Base-by-base conservation (phyloP, 1,284 basidiomycete genomes). In the Flammula alnicola region DNA sequence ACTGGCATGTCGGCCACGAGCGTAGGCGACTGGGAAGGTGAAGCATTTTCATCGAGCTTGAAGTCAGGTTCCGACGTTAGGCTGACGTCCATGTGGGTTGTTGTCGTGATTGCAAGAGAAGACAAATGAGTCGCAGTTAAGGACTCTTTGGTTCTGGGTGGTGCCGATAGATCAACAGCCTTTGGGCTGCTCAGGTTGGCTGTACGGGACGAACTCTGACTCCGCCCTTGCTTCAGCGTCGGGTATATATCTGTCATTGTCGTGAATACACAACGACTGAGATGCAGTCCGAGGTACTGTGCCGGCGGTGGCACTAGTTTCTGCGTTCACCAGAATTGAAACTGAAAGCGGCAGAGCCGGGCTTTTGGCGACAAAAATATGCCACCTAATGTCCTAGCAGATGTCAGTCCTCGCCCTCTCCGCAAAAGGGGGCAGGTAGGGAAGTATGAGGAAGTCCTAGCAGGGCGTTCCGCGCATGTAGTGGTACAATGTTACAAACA, bases 1-100 rank as follows among this genome's bases (percentile, higher is more conserved):
- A 60, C 54, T 58, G 65, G 52, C 25, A 59, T 48, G 47, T 66
- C 63, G 46, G 63, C 54, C 20, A 61, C 59, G 20, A 67, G 61
- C 2, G 68, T 66, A 31, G 70, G 67, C 10, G 68, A 70, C 57
- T 64, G 62, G 22, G 70, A 69, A 26, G 65, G 63, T 29, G 67
- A 71, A 23, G 59, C 51, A 25, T 54, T 44, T 23, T 49, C 61
- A 38, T 67, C 63, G 26, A 49, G 38, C 49, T 65, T 65, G 53
- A 63, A 35, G 39, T 61, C 50, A 41, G 57, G 41, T 30, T 63
- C 62, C 44, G 56, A 43, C 49, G 66, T 68, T 50, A 59, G 31
- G 49, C 63, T 62, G 40, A 62, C 51, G 44, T 63, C 61, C 64
- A 64, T 63, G 19, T 56, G 16, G 38, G 55, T 44, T 49, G 58